These are phyloP conservation scores for Aaosphaeria arxii DNA, from an alignment of 2,329 filamentous ascomycete species.

Conservation along the genomic window DNA sequence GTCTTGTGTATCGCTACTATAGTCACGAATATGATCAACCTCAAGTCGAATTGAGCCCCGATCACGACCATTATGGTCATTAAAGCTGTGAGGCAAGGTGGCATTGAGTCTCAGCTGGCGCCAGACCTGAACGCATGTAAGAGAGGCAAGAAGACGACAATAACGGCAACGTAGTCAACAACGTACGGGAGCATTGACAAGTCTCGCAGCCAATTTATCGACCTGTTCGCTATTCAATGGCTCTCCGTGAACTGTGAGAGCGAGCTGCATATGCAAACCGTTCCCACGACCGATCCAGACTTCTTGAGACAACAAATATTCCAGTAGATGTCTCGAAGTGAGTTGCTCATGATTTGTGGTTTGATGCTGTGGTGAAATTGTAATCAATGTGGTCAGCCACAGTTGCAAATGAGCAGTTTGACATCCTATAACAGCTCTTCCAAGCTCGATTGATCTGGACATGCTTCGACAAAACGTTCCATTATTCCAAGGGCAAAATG, in stretches of 20 bases:
- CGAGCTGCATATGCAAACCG: conserved; percentile 28
- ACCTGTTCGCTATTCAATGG: conserved; percentile 17
- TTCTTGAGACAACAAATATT: conserved; percentile 10
- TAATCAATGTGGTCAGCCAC: conserved; percentile 36
- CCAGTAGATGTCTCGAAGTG: conserved; percentile 8
- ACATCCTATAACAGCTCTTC: conserved; percentile 29
- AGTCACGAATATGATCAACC: conserved; percentile 13
- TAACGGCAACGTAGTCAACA: too few species aligned
- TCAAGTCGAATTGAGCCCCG: background rate
- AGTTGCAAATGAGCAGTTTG: conserved; percentile 25
- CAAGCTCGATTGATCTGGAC: conserved; percentile 28
- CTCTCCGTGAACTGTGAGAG: conserved; percentile 21
- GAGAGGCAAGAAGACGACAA: too few species aligned
- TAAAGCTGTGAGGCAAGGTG: conserved; percentile 8
- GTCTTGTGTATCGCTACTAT: conserved; percentile 15
- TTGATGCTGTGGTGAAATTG: conserved; percentile 25
- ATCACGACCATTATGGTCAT: background rate
- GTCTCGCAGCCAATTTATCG: conserved; percentile 15
- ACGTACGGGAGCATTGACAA: conserved; percentile 29
- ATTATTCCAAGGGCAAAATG: background rate
- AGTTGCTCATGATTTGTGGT: conserved; percentile 21
- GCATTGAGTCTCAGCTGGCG: conserved; percentile 27
- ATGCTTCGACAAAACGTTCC: conserved; percentile 9
- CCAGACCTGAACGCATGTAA: conserved; percentile 26
- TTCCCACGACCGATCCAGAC: conserved; percentile 33